Evolutionary conservation across 306 rosid species (phyloP).

Genomic region (Vigna radiata): DNA sequence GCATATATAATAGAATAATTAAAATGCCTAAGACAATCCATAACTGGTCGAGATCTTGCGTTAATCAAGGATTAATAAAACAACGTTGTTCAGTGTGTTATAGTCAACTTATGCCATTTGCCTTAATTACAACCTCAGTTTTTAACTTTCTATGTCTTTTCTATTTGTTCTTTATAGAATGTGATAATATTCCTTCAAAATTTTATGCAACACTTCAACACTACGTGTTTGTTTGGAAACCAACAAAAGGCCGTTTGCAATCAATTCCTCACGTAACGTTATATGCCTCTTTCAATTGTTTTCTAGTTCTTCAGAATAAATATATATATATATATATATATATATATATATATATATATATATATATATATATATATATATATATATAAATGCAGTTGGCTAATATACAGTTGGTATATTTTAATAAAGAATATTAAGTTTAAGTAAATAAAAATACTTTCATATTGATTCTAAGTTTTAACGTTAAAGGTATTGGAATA

Average conservation of each 20-base stretch:
- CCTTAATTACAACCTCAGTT: neutral
- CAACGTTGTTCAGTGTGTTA: neutral
- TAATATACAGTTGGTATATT: too few relatives aligned
- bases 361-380: too few relatives aligned
- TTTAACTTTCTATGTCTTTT: constrained; percentile 14
- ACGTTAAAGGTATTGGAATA: too few relatives aligned
- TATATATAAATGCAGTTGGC: too few relatives aligned
- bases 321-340: too few relatives aligned
- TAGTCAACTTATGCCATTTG: constrained; percentile 36
- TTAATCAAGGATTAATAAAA: constrained; percentile 42
- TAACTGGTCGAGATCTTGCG: constrained; percentile 41
- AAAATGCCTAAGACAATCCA: constrained; percentile 41
- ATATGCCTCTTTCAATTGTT: too few relatives aligned
- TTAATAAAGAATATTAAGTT: too few relatives aligned
- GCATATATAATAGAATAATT: neutral
- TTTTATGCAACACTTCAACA: neutral
- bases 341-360: too few relatives aligned
- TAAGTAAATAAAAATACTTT: too few relatives aligned
- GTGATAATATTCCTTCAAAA: constrained; percentile 27
- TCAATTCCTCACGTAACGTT: neutral
- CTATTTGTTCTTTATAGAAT: constrained; percentile 33
- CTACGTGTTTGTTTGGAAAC: constrained; percentile 1
- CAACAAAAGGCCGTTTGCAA: neutral
- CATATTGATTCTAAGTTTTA: too few relatives aligned
- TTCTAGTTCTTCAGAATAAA: too few relatives aligned